Conservation (phyloP, 139 green algal species). For the Volvox reticuliferus region DNA sequence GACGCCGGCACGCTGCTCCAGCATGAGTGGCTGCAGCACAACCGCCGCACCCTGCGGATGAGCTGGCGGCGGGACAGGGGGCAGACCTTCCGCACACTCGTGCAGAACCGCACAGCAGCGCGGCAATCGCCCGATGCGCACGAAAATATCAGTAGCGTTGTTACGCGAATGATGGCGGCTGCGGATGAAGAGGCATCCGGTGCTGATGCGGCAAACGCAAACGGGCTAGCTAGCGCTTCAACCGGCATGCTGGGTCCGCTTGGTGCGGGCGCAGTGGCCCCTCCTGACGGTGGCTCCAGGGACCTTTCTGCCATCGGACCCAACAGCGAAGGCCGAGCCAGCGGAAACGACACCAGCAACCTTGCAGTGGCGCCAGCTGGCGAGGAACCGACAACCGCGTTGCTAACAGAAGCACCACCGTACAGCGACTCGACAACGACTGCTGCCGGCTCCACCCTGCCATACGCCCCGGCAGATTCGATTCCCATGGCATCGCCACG, state of each 20-base stretch:
- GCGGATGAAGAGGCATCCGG: constrained; percentile 37
- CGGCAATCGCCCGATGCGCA: constrained; percentile 54
- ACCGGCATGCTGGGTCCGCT: constrained; percentile 6
- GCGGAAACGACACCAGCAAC: not conserved
- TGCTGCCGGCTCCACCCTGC: not conserved
- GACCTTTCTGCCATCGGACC: not conserved
- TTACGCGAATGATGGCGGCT: constrained; percentile 61
- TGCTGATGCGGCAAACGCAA: not conserved
- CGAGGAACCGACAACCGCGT: constrained; percentile 11
- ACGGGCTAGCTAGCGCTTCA: not conserved
- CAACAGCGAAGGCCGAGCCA: not conserved
- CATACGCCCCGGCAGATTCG: not conserved
- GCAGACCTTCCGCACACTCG: constrained; percentile 20
- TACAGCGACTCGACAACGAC: not conserved
- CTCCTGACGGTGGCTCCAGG: not conserved
- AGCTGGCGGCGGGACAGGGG: constrained; percentile 73
- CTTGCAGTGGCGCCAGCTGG: constrained; percentile 8
- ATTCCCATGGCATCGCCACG: not conserved
- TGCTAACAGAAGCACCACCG: constrained; percentile 15
- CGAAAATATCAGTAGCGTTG: constrained; percentile 65
- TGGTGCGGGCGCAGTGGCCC: not conserved
- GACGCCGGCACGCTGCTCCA: constrained; percentile 83
- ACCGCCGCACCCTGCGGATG: constrained; percentile 78
- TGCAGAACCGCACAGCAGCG: constrained; percentile 20
- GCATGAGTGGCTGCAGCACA: constrained; percentile 89